Evolutionary conservation across 805 yeast genomes (phyloP).

Genomic region (Kodamaea restingae): DNA sequence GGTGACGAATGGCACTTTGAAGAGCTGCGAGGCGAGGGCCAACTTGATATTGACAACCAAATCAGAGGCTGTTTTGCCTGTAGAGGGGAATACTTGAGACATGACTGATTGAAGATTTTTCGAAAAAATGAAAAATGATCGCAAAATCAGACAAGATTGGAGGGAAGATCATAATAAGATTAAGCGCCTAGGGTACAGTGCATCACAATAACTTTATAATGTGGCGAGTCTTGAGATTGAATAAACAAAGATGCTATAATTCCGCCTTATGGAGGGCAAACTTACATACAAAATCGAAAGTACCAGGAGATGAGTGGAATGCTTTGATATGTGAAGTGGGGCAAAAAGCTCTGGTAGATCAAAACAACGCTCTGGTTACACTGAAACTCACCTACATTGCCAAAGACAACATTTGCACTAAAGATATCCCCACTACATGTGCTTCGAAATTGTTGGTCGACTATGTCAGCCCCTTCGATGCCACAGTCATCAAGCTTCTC

Average conservation of each 20-base stretch:
- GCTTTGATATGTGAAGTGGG: conserved; percentile 1
- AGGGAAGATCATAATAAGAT: neutral
- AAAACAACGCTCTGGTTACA: no score
- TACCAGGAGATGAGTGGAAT: conserved; percentile 3
- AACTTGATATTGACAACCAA: conserved; percentile 24
- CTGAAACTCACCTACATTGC: conserved; percentile 24
- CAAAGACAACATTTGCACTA: conserved; percentile 78
- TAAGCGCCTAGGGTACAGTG: no score
- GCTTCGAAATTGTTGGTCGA: conserved; percentile 59
- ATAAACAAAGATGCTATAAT: no score
- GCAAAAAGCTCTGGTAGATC: no score
- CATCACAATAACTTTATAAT: no score
- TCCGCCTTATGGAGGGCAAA: no score
- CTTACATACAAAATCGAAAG: no score
- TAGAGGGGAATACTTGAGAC: conserved; percentile 10
- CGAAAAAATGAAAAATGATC: neutral
- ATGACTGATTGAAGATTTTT: conserved; percentile 7
- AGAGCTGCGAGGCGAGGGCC: conserved; percentile 20
- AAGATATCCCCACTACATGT: conserved; percentile 68
- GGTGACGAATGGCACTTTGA: conserved; percentile 6
- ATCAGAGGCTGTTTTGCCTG: conserved; percentile 13
- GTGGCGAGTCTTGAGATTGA: no score
- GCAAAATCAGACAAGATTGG: neutral
- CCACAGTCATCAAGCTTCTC: conserved; percentile 65
- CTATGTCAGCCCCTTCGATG: conserved; percentile 74